Evolutionary conservation across 2,329 filamentous ascomycete genomes (phyloP).

Genomic region (Beauveria scarabaeidicola): DNA sequence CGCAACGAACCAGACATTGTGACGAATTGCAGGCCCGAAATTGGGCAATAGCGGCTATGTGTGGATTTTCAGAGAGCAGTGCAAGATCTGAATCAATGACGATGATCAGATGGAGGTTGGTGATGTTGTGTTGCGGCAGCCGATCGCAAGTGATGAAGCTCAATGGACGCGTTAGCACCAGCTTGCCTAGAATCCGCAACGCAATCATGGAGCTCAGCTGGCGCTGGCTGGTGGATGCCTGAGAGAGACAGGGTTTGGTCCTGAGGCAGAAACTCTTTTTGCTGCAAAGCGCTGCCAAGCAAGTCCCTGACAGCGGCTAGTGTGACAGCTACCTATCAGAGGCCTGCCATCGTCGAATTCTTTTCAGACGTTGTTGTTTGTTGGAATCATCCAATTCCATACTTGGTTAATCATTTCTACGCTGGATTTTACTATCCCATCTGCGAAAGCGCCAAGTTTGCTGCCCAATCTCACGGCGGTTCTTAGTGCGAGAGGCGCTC

Average conservation of each 20-base stretch:
- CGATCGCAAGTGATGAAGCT: slow-evolving; percentile 6
- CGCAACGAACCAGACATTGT: slow-evolving; percentile 43
- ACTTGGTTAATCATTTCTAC: neutral
- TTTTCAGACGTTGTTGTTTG: neutral
- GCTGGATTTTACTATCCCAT: neutral
- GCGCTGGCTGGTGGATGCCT: slow-evolving; percentile 2
- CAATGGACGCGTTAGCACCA: slow-evolving; percentile 35
- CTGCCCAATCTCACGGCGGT: neutral
- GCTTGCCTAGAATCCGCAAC: slow-evolving; percentile 36
- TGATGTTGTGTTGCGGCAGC: slow-evolving; percentile 4
- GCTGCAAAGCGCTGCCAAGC: neutral
- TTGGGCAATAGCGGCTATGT: neutral
- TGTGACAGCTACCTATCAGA: neutral
- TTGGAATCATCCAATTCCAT: neutral
- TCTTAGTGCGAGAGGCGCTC: neutral
- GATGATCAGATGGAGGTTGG: slow-evolving; percentile 19
- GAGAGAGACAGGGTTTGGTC: neutral
- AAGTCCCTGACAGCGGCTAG: neutral
- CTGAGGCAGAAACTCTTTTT: slow-evolving; percentile 3
- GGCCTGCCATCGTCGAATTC: neutral
- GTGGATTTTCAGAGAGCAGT: neutral
- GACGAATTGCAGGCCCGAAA: slow-evolving; percentile 21
- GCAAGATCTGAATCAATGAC: neutral
- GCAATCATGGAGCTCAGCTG: slow-evolving; percentile 10
- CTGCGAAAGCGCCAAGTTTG: neutral